phyloP scores from a whole-genome alignment of 345 rosid species.

The Eucalyptus caleyi region DNA sequence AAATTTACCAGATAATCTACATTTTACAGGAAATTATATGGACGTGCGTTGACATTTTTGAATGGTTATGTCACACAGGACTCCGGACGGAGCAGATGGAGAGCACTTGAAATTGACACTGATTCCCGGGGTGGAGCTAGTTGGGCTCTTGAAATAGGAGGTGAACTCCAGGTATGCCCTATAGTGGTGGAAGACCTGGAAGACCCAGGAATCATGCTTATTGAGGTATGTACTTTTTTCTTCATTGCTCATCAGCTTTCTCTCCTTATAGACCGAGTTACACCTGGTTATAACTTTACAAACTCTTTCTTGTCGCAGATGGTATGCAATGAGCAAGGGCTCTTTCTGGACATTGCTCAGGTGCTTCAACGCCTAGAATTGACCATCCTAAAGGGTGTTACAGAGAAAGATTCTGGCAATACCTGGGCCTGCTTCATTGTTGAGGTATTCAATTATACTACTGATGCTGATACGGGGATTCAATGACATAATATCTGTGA shows the following conservation, averaged over 20 bases:
- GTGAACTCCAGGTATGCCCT: conserved; percentile 28
- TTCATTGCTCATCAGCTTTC: neutral
- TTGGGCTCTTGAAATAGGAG: conserved; percentile 37
- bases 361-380: conserved; percentile 26
- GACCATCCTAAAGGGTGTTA: conserved; percentile 37
- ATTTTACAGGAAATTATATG: neutral
- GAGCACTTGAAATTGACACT: conserved; percentile 7
- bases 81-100: conserved; percentile 2
- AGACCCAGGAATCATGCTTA: conserved; percentile 41
- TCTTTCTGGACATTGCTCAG: conserved; percentile 48
- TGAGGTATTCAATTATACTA: conserved; percentile 18
- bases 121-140: conserved; percentile 12
- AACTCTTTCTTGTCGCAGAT: conserved; percentile 17
- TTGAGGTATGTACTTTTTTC: conserved; percentile 20
- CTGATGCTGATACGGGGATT: neutral
- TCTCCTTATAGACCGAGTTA: neutral
- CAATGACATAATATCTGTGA: neutral
- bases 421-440: conserved; percentile 61
- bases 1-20: neutral
- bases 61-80: neutral
- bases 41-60: neutral
- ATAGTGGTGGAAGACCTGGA: conserved; percentile 56
- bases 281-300: neutral
- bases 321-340: conserved; percentile 38
- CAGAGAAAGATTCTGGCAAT: conserved; percentile 15